Base-by-base conservation (phyloP, 1,139 yeast species). In the Nakaseomyces delphensis region DNA sequence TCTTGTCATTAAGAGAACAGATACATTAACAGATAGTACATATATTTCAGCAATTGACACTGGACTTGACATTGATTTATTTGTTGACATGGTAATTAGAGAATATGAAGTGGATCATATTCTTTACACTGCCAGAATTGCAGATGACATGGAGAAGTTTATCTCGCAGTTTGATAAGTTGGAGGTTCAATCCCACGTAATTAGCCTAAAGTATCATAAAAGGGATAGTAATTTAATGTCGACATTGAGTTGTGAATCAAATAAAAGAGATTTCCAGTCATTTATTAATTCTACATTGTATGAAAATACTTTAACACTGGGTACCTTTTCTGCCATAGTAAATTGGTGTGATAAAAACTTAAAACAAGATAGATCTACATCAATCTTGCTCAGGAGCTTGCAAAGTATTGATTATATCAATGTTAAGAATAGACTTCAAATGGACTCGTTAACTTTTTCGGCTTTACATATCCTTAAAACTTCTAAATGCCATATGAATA, bases 391-490 rank as follows among this genome's bases (percentile, higher is more conserved):
- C 14, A 10, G 30, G 6, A 9, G 6, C 13, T 27, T 31, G 8
- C 23, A 31, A 31, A 18, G 8, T 3, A 18, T 31, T 31, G 35
- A 31, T 9, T 31, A 35, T 9, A 30, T 43, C 5, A 36, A 24
- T 7, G 20, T 53, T 8, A 41, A 49, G n/a, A 51, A 55, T 25
- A 40, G 45, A 11, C 54, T 68, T 63, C 50, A 57, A 25, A 44
- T 68, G 20, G 71, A 68, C 49, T 52, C 58, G n/a, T 68, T 67
- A 38, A 56, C 68, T 31, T 48, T 68, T 24, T 46, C 51, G 27
- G 57, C 71, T 0, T 45, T 68, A 4, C 56, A 56, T 33, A 55
- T 68, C 1, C 53, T 66, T 29, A 59, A 60, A 1, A 53, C 43
- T 49, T 50, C 41, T 27, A 36, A 44, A 14, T 44, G 4, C n/a